These are phyloP conservation scores for Amanita rimosa DNA, from an alignment of 768 basidiomycete genomes.

Conservation along the genomic window DNA sequence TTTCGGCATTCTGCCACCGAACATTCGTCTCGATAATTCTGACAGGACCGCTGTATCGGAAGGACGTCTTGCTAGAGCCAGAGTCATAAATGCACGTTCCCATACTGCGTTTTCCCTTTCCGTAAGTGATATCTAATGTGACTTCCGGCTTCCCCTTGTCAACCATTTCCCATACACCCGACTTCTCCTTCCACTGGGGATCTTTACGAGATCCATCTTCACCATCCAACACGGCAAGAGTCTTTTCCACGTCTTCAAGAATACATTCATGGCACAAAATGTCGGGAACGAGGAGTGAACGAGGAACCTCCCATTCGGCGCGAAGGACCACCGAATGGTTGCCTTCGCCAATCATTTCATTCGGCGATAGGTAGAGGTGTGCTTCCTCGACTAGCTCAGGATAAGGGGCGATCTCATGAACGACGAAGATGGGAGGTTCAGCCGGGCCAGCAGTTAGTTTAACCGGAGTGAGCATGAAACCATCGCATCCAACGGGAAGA, in stretches of 20 bases:
- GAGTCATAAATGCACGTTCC: not conserved
- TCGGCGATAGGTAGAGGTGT: conserved; percentile 37
- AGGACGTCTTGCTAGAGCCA: not conserved
- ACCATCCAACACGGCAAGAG: conserved; percentile 17
- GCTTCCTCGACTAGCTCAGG: conserved; percentile 21
- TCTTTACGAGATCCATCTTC: conserved; percentile 11
- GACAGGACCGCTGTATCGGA: conserved; percentile 16
- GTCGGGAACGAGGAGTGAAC: conserved; percentile 21
- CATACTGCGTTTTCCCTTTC: too few species aligned
- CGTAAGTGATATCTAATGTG: not conserved
- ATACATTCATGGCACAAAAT: conserved; percentile 29
- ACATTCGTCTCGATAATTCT: conserved; percentile 16
- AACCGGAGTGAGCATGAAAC: conserved; percentile 8
- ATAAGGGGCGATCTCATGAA: conserved; percentile 16
- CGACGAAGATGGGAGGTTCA: conserved; percentile 17
- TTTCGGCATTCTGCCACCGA: conserved; percentile 19
- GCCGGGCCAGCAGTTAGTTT: conserved; percentile 6
- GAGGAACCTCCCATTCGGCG: conserved; percentile 43
- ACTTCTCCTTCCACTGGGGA: conserved; percentile 10
- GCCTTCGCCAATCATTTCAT: conserved; percentile 26
- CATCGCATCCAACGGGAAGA: conserved; percentile 1
- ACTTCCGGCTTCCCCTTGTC: not conserved
- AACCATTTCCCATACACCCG: not conserved
- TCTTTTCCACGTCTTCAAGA: conserved; percentile 14
- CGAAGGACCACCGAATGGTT: conserved; percentile 42